A percentile compares a stretch with the other conserved stretches of the same genome.
Evolutionary conservation across 371 early-diverging fungal species (phyloP).

Genomic region (Circinella umbellata): DNA sequence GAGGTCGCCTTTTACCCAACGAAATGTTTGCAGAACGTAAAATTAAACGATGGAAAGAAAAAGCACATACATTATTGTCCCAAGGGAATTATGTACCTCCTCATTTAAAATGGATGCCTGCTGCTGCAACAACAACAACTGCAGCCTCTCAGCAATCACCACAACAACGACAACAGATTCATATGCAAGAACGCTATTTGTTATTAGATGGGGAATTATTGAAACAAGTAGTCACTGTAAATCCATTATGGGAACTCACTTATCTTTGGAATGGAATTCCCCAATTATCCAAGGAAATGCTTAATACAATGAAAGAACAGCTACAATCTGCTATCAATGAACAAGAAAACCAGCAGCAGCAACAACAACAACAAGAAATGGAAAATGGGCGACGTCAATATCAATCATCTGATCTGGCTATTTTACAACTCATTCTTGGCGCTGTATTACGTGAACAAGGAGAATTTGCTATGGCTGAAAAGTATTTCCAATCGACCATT

Average conservation of each 20-base stretch:
- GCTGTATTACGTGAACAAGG: slow-evolving; percentile 44
- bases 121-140: slow-evolving; percentile 11
- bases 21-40: slow-evolving; percentile 52
- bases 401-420: slow-evolving; percentile 24
- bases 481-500: slow-evolving; percentile 26
- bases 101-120: slow-evolving; percentile 16
- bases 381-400: too few relatives aligned
- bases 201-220: slow-evolving; percentile 34
- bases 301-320: slow-evolving; percentile 32
- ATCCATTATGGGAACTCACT: slow-evolving; percentile 54
- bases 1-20: slow-evolving; percentile 44
- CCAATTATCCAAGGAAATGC: slow-evolving; percentile 32
- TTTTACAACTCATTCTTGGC: slow-evolving; percentile 40
- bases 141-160: slow-evolving; percentile 1
- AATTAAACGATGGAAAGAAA: slow-evolving; percentile 42
- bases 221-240: slow-evolving; percentile 35
- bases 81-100: slow-evolving; percentile 9
- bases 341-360: background rate
- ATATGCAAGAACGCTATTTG: slow-evolving; percentile 19
- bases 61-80: slow-evolving; percentile 18
- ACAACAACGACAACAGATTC: slow-evolving; percentile 16
- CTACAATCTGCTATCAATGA: slow-evolving; percentile 9
- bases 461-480: slow-evolving; percentile 33
- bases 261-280: slow-evolving; percentile 56
- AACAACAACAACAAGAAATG: background rate